These are phyloP conservation scores for Metrosideros polymorpha DNA, from an alignment of 441 rosid species.

Conservation along the genomic window DNA sequence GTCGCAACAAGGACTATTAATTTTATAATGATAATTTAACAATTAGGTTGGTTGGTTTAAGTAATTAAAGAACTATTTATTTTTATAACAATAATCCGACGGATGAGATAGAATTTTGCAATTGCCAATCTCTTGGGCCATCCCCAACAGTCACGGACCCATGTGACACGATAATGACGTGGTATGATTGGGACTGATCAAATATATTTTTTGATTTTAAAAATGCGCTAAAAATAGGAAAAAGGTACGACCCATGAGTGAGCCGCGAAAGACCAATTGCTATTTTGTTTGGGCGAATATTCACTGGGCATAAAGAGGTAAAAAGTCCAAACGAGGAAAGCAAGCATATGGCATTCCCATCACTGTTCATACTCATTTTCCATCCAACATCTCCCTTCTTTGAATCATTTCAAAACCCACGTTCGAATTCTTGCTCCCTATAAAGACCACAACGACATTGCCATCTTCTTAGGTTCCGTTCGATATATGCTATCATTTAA, in stretches of 20 bases:
- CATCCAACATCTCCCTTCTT: not conserved
- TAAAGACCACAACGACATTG: not conserved
- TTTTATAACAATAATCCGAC: too few species aligned
- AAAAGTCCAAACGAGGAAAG: not conserved
- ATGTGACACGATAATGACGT: too few species aligned
- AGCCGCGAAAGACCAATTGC: not conserved
- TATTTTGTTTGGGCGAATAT: not conserved
- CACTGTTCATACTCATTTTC: not conserved
- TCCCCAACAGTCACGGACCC: too few species aligned
- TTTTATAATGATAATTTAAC: too few species aligned
- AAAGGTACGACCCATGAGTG: not conserved
- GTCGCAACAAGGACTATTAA: too few species aligned
- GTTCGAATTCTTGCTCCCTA: not conserved
- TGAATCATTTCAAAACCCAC: not conserved
- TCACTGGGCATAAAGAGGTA: not conserved
- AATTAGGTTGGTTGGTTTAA: too few species aligned
- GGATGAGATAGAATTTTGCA: too few species aligned
- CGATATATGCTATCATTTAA: too few species aligned
- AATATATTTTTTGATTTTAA: too few species aligned
- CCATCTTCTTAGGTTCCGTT: not conserved
- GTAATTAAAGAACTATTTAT: too few species aligned
- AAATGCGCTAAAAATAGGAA: not conserved
- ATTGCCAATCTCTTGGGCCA: too few species aligned
- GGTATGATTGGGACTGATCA: too few species aligned
- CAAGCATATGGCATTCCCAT: not conserved